A percentile compares a stretch with the other conserved stretches of the same genome.
Evolutionary conservation across 2,329 filamentous ascomycete species (phyloP).

Genomic region (Curvularia sp.): DNA sequence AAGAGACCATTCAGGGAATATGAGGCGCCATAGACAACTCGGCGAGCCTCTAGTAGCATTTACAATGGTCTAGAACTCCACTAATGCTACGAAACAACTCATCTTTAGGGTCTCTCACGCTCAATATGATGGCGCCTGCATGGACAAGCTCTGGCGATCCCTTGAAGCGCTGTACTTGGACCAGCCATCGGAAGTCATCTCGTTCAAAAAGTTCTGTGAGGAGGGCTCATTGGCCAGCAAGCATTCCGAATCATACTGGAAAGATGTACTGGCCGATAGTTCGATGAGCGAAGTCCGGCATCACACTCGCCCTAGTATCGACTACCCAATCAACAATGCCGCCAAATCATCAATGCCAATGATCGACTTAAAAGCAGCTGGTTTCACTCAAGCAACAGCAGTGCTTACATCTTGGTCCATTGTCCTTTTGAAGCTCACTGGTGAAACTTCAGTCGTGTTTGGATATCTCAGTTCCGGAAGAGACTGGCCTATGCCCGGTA

Average conservation of each 20-base stretch:
- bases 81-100: background rate
- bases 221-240: background rate
- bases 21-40: too few species aligned
- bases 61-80: background rate
- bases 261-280: background rate
- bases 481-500: background rate
- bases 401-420: background rate
- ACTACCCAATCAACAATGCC: background rate
- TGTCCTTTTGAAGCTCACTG: background rate
- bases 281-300: background rate
- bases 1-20: too few species aligned
- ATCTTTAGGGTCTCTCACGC: background rate
- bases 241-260: background rate
- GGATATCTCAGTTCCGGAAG: background rate
- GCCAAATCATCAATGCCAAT: background rate
- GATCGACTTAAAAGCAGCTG: background rate
- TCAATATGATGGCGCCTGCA: background rate
- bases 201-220: background rate
- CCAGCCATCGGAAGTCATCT: background rate
- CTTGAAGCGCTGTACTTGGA: background rate
- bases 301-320: background rate
- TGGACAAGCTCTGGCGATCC: background rate
- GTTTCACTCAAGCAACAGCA: background rate
- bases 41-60: too few species aligned
- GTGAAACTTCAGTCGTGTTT: background rate